Percentiles rank a stretch among this genome's conserved stretches.
Conservation (phyloP, 2,329 filamentous ascomycete species). For the Claviceps fusiformis region DNA sequence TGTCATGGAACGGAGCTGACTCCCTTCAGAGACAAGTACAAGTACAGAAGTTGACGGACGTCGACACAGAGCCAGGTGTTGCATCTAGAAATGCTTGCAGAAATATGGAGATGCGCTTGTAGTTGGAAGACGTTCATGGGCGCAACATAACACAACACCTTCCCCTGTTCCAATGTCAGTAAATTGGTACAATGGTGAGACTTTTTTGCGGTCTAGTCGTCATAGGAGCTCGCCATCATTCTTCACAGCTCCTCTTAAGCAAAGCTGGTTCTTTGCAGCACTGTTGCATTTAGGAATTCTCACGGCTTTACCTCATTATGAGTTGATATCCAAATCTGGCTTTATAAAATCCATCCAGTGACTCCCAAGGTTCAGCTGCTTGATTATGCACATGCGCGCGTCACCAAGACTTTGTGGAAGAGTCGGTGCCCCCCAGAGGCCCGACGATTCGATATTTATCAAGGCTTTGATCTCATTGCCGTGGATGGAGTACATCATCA, state of each 20-base stretch:
- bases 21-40: too few relatives aligned
- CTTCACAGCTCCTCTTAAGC: constrained; percentile 27
- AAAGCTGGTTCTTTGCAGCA: constrained; percentile 31
- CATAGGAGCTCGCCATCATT: constrained; percentile 17
- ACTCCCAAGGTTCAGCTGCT: constrained; percentile 50
- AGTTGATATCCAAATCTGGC: constrained; percentile 52
- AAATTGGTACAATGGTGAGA: constrained; percentile 31
- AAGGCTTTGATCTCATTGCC: constrained; percentile 39
- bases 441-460: constrained; percentile 23
- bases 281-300: constrained; percentile 39
- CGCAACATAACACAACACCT: constrained; percentile 24
- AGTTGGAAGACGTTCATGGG: neutral
- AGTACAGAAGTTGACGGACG: too few relatives aligned
- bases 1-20: too few relatives aligned
- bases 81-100: neutral
- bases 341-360: constrained; percentile 40
- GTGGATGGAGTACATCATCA: constrained; percentile 49
- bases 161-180: constrained; percentile 42
- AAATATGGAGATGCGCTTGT: neutral
- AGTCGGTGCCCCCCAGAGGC: constrained; percentile 34
- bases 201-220: constrained; percentile 8
- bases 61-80: neutral
- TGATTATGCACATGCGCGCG: constrained; percentile 32
- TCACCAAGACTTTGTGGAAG: constrained; percentile 53
- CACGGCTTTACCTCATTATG: constrained; percentile 52